Percentiles rank a stretch among this genome's conserved stretches.
Conservation (phyloP, 2,329 filamentous ascomycete genomes). For the Aspergillus awamori region DNA sequence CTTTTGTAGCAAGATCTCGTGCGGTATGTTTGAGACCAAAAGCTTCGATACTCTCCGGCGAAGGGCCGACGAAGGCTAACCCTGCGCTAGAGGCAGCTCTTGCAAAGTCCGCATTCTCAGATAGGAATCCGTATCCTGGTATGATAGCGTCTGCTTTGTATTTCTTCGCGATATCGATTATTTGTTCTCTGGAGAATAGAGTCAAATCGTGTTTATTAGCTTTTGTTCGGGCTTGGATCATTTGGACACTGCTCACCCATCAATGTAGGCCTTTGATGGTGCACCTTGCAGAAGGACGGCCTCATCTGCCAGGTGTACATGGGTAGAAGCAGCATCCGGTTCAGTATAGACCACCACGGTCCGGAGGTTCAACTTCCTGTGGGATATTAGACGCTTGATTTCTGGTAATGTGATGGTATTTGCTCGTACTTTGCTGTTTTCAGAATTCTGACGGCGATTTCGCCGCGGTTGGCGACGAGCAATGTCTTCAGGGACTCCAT, state of each 20-base stretch:
- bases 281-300: constrained; percentile 54
- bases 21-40: constrained; percentile 65
- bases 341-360: constrained; percentile 63
- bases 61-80: constrained; percentile 63
- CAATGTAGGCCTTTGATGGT: constrained; percentile 54
- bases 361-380: constrained; percentile 49
- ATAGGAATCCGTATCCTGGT: constrained; percentile 69
- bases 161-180: constrained; percentile 55
- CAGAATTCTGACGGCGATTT: constrained; percentile 59
- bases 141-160: constrained; percentile 60
- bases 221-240: background rate
- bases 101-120: constrained; percentile 66
- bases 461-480: constrained; percentile 62
- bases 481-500: constrained; percentile 53
- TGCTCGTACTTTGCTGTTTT: constrained; percentile 49
- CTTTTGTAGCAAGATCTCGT: constrained; percentile 55
- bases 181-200: constrained; percentile 30
- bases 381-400: background rate
- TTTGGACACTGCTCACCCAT: constrained; percentile 35
- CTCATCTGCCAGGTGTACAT: constrained; percentile 58
- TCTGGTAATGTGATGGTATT: background rate
- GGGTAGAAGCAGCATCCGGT: constrained; percentile 57
- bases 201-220: constrained; percentile 33
- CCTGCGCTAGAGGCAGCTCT: constrained; percentile 55
- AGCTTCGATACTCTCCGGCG: constrained; percentile 54